Conservation (phyloP, 2,329 filamentous ascomycete genomes). For the Xylariaceae sp. region DNA sequence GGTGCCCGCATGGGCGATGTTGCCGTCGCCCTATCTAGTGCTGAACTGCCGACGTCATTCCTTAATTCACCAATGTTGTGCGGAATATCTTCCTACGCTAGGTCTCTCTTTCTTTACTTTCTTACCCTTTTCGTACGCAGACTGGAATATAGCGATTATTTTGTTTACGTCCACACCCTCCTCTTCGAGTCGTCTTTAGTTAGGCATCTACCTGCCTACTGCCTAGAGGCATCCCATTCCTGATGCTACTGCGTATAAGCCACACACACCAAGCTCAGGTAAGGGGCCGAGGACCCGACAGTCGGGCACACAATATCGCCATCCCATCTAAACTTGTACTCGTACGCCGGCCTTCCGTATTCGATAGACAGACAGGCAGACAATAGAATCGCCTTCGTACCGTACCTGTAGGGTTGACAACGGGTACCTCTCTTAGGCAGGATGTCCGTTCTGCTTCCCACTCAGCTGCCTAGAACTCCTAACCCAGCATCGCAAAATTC, state of each 20-base stretch:
- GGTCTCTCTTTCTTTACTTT: too few species aligned
- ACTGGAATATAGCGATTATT: too few species aligned
- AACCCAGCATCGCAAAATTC: neutral
- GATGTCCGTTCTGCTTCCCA: too few species aligned
- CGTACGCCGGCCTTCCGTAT: neutral
- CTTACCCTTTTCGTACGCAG: too few species aligned
- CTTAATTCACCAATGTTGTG: too few species aligned
- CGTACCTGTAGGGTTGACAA: too few species aligned
- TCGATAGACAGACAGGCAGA: neutral
- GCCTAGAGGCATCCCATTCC: neutral
- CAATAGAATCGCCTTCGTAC: neutral
- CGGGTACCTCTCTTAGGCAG: too few species aligned
- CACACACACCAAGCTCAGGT: neutral
- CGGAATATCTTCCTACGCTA: too few species aligned
- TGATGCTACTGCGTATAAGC: neutral
- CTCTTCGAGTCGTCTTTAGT: too few species aligned
- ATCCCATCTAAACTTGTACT: neutral
- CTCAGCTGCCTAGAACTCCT: too few species aligned
- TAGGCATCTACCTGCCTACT: too few species aligned
- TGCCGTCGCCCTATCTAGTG: conserved; percentile 6
- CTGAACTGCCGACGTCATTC: conserved; percentile 17
- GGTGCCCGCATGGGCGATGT: conserved; percentile 3
- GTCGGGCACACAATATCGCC: neutral
- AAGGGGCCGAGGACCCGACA: neutral
- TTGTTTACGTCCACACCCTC: too few species aligned